Evolutionary conservation across 192 early-diverging fungal genomes (phyloP).

Genomic region (Podila minutissima): DNA sequence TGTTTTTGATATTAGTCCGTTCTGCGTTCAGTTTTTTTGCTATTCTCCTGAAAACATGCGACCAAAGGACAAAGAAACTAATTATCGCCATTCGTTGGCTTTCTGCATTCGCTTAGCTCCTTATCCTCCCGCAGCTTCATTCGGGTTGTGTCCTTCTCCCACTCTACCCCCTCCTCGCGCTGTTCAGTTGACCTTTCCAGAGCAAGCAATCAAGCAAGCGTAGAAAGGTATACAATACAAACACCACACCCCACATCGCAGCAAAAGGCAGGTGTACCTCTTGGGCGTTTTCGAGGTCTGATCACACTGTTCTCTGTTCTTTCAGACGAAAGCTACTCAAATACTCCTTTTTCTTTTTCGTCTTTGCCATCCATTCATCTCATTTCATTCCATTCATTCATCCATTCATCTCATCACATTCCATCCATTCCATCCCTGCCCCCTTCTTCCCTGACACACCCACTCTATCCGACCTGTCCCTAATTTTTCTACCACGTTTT

Average conservation of each 20-base stretch:
- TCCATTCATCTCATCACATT: conserved; percentile 4
- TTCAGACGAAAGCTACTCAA: background rate
- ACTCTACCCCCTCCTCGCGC: background rate
- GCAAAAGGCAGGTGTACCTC: too few species aligned
- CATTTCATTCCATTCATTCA: background rate
- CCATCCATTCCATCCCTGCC: background rate
- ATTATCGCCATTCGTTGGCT: too few species aligned
- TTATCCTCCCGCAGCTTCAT: too few species aligned
- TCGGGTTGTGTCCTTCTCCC: too few species aligned
- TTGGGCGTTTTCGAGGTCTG: too few species aligned
- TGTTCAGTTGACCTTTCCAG: conserved; percentile 5
- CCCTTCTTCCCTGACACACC: too few species aligned
- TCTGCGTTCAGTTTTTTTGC: background rate
- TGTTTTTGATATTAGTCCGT: background rate
- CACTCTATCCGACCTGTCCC: background rate
- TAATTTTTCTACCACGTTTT: background rate
- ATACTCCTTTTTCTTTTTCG: conserved; percentile 1
- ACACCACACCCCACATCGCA: too few species aligned
- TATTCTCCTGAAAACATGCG: background rate
- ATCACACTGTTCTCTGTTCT: too few species aligned
- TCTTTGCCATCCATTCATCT: background rate
- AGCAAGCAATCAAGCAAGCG: too few species aligned
- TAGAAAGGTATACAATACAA: too few species aligned
- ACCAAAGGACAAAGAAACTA: too few species aligned
- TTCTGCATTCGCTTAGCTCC: too few species aligned